Evolutionary conservation across 75 land plant genomes (phyloP), one percentile per base, ranked within the genome.

Genomic region (Isoetes taiwanensis): DNA sequence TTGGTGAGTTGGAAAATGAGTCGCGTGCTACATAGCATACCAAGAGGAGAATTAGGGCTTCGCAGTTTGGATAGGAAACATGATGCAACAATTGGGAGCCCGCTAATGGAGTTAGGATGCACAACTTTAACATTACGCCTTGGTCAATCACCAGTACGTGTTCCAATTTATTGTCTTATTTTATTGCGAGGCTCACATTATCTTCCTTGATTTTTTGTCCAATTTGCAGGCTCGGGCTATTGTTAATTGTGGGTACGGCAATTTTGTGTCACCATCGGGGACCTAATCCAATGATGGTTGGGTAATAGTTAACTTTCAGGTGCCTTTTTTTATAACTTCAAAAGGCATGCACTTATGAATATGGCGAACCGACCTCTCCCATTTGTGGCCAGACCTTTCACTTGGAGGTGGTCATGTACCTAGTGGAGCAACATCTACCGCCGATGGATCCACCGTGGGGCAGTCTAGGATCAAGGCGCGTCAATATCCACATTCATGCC

Each of bases 21-120:
- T 58, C 70, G 33, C 25, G 42, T 80, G 35, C 57, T 63, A 20
- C 79, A 89, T 71, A 40, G 80, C 1, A 28, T 9, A 2, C 67
- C 38, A 10, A 72, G 96, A 27, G 29, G 12, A 11, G 63, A 61
- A 35, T 59, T 78, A 94, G 41, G 46, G 76, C 31, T 40, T 56
- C 52, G 86, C 87, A 46, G 10, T 69, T 39, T 76, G 78, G 33
- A 48, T 72, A 61, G 99, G 99, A 21, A 46, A 64, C 48, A 41
- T 82, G 2, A 32, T 89, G 38, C 96, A 87, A 57, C 77, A 85
- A 46, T 38, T 89, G 23, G 97, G 99, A 34, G 80, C 99, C 27
- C 55, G 43, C 66, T 94, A 2, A 75, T 94, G 65, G 99, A 94
- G 71, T 84, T 94, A 58, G 90, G 91, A 33, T 78, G 99, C 10